A percentile compares a stretch with the other conserved stretches of the same genome.
These are phyloP conservation scores for Orobanche coerulescens DNA, from an alignment of 257 asterid genomes.

Conservation along the genomic window DNA sequence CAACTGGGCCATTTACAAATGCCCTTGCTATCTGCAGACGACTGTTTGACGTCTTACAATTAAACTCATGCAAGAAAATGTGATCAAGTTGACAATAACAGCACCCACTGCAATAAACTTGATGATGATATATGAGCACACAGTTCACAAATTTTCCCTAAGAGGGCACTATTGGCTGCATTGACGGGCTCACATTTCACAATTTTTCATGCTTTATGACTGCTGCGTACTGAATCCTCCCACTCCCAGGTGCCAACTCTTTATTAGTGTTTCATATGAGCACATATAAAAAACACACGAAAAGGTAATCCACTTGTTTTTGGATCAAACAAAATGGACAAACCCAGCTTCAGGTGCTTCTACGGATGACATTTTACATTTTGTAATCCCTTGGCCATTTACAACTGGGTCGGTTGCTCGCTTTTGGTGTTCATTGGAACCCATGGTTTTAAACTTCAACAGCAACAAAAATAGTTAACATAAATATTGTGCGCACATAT, in stretches of 20 bases:
- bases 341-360: not conserved
- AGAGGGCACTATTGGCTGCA: not conserved
- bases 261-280: not conserved
- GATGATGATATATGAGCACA: conserved; percentile 6
- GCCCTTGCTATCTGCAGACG: conserved; percentile 97
- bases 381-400: not conserved
- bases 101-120: not conserved
- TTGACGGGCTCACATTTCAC: not conserved
- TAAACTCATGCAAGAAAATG: conserved; percentile 20
- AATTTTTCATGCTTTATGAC: not conserved
- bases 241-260: not conserved
- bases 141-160: not conserved
- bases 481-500: not conserved
- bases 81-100: not conserved
- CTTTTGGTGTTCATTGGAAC: not conserved
- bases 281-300: not conserved
- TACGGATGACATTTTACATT: not conserved
- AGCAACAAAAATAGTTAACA: too few relatives aligned
- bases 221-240: not conserved
- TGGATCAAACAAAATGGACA: not conserved
- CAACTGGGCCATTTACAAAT: conserved; percentile 39
- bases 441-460: not conserved
- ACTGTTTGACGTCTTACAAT: conserved; percentile 43
- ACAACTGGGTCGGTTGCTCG: not conserved
- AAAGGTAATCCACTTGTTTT: not conserved